Base-by-base conservation (phyloP, 106 monocot genomes). In the Triglochin maritima region DNA sequence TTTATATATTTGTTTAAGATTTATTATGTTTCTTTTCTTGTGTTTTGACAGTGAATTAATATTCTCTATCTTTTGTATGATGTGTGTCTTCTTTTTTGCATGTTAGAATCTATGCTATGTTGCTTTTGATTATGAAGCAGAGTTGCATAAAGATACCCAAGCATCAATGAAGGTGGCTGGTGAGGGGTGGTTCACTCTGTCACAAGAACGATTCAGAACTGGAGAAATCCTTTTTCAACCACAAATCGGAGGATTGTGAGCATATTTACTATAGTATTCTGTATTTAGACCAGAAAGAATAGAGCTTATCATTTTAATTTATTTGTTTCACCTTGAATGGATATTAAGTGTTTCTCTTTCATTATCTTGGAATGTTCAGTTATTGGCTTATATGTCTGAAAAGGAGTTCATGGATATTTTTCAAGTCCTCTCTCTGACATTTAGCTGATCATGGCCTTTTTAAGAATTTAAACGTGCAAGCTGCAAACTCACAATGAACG, bases 191-290 rank as follows among this genome's bases (percentile, higher is more conserved):
- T 96, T 90, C 65, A 96, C 83, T 65, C 75, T 96, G 60, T 90
- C 95, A 3, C 72, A 88, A 54, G 95, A 96, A 67, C 80, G 95
- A 8, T 90, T 90, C 78, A 79, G 82, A 67, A 78, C 87, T 47
- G 68, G 79, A 15, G 95, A 96, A 76, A 80, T 96, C 57, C 85
- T 96, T 70, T 96, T 96, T 73, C 95, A 80, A 76, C 95, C 95
- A 9, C 90, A 90, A 50, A 79, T 96, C 46, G 87, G 70, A 66
- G 90, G 90, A 46, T 48, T 79, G 95, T 96, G 80, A 81, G 90
- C 68, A 59, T 62, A 8, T 9, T 17, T 47, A 3, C 17, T 5
- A 45, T 3, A 44, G 44, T 17, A 45, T 45, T 46, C 11, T 42
- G 3, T 9, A 55, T 12, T 12, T 9, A 55, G 14, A 55, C 55